Evolutionary conservation across 306 rosid species (phyloP).

Genomic region (Gastrolobium bilobum): DNA sequence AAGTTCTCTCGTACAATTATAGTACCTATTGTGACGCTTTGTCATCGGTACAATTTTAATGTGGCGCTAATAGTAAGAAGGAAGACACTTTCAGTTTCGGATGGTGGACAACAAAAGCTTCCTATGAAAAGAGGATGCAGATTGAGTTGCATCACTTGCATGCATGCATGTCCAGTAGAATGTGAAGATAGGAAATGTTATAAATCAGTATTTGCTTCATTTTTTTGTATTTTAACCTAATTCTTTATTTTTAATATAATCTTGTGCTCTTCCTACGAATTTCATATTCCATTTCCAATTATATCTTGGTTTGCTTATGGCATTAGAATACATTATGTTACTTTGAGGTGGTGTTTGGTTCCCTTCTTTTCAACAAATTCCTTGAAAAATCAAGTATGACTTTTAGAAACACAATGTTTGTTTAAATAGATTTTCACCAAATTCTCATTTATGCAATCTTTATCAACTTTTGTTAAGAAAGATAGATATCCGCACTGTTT

Average conservation of each 20-base stretch:
- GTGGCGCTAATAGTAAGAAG: constrained; percentile 59
- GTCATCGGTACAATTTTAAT: too few relatives aligned
- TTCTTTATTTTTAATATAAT: constrained; percentile 3
- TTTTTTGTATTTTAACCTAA: background rate
- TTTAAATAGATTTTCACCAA: too few relatives aligned
- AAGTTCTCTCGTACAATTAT: too few relatives aligned
- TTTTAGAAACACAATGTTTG: too few relatives aligned
- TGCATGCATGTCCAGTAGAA: constrained; percentile 1
- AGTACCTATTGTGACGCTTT: too few relatives aligned
- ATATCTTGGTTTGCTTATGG: background rate
- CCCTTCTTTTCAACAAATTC: too few relatives aligned
- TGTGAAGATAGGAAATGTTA: background rate
- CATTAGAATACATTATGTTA: background rate
- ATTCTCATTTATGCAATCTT: too few relatives aligned
- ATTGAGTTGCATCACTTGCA: constrained; percentile 4
- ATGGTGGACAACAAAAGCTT: constrained; percentile 54
- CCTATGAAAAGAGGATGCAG: constrained; percentile 36
- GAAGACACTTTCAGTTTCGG: constrained; percentile 53
- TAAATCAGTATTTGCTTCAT: background rate
- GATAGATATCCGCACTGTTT: too few relatives aligned
- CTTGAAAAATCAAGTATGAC: too few relatives aligned
- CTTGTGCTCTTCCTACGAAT: background rate
- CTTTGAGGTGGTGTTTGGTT: too few relatives aligned
- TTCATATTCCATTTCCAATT: background rate
- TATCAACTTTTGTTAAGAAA: too few relatives aligned